phyloP scores from a whole-genome alignment of 106 monocot genomes.

The Apostasia shenzhenica region DNA sequence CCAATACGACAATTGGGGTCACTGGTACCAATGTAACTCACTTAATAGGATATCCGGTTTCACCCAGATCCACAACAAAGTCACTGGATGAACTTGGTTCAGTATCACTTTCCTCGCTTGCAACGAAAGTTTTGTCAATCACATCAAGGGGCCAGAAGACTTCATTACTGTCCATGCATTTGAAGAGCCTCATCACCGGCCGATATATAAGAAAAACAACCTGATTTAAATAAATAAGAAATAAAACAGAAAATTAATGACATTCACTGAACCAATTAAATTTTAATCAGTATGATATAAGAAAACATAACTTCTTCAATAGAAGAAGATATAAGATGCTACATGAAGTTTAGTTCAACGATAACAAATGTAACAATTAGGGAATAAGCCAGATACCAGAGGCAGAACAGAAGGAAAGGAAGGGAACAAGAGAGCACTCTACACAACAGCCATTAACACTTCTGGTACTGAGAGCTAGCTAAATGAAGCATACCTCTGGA shows the following conservation, averaged over 20 bases:
- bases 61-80: slow-evolving; percentile 51
- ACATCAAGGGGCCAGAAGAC: slow-evolving; percentile 80
- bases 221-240: slow-evolving; percentile 24
- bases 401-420: background rate
- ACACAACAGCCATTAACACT: background rate
- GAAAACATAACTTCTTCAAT: background rate
- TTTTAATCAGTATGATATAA: background rate
- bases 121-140: slow-evolving; percentile 12
- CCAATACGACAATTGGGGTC: background rate
- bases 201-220: slow-evolving; percentile 97
- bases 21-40: slow-evolving; percentile 22
- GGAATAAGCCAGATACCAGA: background rate
- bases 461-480: background rate
- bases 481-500: slow-evolving; percentile 61
- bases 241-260: background rate
- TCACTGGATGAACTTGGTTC: slow-evolving; percentile 25
- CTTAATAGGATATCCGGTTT: slow-evolving; percentile 36
- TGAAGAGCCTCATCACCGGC: slow-evolving; percentile 92
- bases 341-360: background rate
- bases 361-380: background rate
- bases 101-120: slow-evolving; percentile 31
- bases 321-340: background rate
- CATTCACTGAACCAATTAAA: background rate
- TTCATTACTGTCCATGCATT: slow-evolving; percentile 36
- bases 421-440: background rate